A percentile compares a stretch with the other conserved stretches of the same genome.
Evolutionary conservation across 352 stramenopile species (phyloP).

Genomic region (Pythium utonaiense): DNA sequence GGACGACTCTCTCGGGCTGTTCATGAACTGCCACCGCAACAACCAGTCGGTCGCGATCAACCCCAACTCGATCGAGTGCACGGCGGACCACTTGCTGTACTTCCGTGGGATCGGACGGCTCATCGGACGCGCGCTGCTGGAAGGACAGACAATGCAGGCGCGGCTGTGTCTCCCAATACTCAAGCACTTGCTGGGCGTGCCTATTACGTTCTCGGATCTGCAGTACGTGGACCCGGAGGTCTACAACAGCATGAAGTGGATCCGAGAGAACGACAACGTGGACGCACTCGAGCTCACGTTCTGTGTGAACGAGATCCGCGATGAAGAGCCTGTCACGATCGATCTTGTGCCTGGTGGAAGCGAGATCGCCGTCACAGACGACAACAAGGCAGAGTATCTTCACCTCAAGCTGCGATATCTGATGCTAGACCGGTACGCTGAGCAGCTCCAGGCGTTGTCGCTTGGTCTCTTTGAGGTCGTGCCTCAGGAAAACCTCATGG

Average conservation of each 20-base stretch:
- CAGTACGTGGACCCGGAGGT: constrained; percentile 78
- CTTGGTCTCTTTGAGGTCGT: constrained; percentile 97
- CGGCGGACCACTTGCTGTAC: constrained; percentile 84
- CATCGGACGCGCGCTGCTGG: constrained; percentile 61
- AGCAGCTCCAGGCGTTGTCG: constrained; percentile 87
- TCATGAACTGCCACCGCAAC: constrained; percentile 70
- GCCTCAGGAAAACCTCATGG: constrained; percentile 92
- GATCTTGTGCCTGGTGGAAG: constrained; percentile 54
- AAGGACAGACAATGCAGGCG: constrained; percentile 73
- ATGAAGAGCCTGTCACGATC: constrained; percentile 55
- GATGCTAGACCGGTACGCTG: constrained; percentile 90
- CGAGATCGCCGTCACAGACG: constrained; percentile 88
- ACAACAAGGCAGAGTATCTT: constrained; percentile 95
- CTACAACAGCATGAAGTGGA: constrained; percentile 75
- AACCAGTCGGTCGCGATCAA: constrained; percentile 75
- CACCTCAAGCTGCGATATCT: constrained; percentile 94
- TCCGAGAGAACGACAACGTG: constrained; percentile 62
- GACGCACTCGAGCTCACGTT: constrained; percentile 73
- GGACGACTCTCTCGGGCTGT: constrained; percentile 62
- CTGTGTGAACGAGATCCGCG: constrained; percentile 61
- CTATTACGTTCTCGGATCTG: constrained; percentile 79
- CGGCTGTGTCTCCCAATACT: constrained; percentile 70
- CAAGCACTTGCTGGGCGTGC: constrained; percentile 77
- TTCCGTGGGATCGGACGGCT: constrained; percentile 73
- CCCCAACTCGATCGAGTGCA: constrained; percentile 68